Evolutionary conservation across 495 filamentous ascomycete species (phyloP), one percentile per base, ranked within the genome.

Genomic region (Penicillium paxilli): DNA sequence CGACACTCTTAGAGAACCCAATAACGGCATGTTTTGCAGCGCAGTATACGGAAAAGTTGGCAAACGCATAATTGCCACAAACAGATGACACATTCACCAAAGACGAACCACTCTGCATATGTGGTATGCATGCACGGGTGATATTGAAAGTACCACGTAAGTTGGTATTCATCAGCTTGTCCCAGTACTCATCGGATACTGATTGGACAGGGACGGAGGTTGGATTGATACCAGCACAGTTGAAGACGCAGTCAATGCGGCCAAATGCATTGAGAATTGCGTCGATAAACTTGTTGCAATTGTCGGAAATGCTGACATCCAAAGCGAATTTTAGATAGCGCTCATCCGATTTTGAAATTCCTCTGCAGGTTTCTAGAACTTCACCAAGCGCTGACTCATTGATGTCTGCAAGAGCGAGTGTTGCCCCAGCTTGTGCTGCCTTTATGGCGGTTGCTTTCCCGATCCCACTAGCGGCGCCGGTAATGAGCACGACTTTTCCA

Each of bases 21-120:
- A 80, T 73, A 1, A 81, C 63, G 5, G 58, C 80, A 42, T 61
- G 77, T 55, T 83, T 82, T 33, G 72, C 77, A 0, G 78, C 71
- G 51, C 76, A 80, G 57, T 83, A 83, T 5, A 64, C 51, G 2
- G 54, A 44, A 20, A 75, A 73, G 7, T 73, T 71, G 5, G 67
- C 55, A 9, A 54, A 50, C 0, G 71, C 62, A 2, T 63, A 58
- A 23, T 76, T 54, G 1, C 78, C 79, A 23, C 67, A 69, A 42
- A 77, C 76, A 22, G 69, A 73, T 28, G 70, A 71, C 12, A 79
- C 74, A 59, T 82, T 80, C 23, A 75, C 70, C 45, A 79, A 48
- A n/a, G 56, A 24, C 1, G 59, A 49, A 1, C 53, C 51, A 14
- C 7, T 0, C 7, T 23, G 28, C 38, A 65, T 37, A 28, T 58